A percentile compares a stretch with the other conserved stretches of the same genome.
phyloP scores from a whole-genome alignment of 805 yeast species.

The Hanseniaspora taiwanica region DNA sequence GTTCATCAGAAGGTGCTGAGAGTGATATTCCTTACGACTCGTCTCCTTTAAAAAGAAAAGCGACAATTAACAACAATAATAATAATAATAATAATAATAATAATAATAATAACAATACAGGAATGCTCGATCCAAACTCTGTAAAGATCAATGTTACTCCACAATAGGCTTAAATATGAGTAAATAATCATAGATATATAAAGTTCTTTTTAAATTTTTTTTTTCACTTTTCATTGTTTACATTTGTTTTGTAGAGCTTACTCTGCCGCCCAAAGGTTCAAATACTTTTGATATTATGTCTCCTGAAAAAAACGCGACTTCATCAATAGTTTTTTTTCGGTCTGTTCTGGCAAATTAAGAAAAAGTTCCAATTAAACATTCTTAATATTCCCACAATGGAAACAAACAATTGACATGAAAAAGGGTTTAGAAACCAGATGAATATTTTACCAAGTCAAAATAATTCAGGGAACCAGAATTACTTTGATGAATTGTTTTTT shows the following conservation, averaged over 20 bases:
- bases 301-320: too few relatives aligned
- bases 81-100: too few relatives aligned
- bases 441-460: too few relatives aligned
- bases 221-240: not conserved
- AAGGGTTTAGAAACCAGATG: too few relatives aligned
- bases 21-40: conserved; percentile 17
- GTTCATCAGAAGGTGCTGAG: conserved; percentile 19
- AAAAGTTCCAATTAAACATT: too few relatives aligned
- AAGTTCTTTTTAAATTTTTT: not conserved
- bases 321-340: too few relatives aligned
- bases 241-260: not conserved
- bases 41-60: not conserved
- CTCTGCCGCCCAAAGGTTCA: not conserved
- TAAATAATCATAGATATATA: not conserved
- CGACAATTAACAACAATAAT: not conserved
- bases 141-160: not conserved
- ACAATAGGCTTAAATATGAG: not conserved
- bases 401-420: too few relatives aligned
- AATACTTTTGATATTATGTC: too few relatives aligned
- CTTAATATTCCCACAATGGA: too few relatives aligned
- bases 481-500: not conserved
- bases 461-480: too few relatives aligned
- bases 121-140: not conserved
- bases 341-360: too few relatives aligned
- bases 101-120: too few relatives aligned